Percentiles rank a stretch among this genome's conserved stretches.
These are phyloP conservation scores for Staphylotrichum longicolle DNA, from an alignment of 495 filamentous ascomycete genomes.

Conservation along the genomic window DNA sequence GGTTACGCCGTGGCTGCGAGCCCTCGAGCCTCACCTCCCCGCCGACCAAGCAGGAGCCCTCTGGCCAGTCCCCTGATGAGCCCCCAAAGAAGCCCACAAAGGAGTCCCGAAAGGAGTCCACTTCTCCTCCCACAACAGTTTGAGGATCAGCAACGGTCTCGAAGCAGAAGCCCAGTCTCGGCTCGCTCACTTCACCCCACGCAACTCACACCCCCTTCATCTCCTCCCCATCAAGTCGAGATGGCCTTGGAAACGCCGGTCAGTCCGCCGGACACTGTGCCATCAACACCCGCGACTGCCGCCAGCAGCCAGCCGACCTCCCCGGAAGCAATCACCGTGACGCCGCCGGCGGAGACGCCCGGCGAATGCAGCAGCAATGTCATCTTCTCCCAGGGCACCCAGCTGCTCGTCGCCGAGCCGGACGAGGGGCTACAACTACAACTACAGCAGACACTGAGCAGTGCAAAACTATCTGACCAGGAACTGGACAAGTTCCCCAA, in stretches of 20 bases:
- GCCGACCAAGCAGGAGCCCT: constrained; percentile 22
- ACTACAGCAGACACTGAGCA: constrained; percentile 35
- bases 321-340: background rate
- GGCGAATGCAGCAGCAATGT: background rate
- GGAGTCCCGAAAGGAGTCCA: constrained; percentile 30
- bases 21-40: constrained; percentile 28
- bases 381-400: constrained; percentile 33
- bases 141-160: constrained; percentile 20
- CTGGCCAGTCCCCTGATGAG: constrained; percentile 18
- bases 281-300: constrained; percentile 5
- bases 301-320: background rate
- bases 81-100: constrained; percentile 23
- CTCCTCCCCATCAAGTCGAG: constrained; percentile 20
- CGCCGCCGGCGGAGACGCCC: constrained; percentile 7
- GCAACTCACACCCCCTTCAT: constrained; percentile 22
- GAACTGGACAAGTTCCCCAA: constrained; percentile 21
- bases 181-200: constrained; percentile 9
- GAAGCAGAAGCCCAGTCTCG: constrained; percentile 19
- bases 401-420: constrained; percentile 46
- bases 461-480: constrained; percentile 30
- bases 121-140: constrained; percentile 30
- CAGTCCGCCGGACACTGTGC: constrained; percentile 1
- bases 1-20: constrained; percentile 21
- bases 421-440: constrained; percentile 47
- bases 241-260: constrained; percentile 10